Evolutionary conservation across 352 stramenopile species (phyloP), one percentile per base, ranked within the genome.

Genomic region (Pythium sukuiense): DNA sequence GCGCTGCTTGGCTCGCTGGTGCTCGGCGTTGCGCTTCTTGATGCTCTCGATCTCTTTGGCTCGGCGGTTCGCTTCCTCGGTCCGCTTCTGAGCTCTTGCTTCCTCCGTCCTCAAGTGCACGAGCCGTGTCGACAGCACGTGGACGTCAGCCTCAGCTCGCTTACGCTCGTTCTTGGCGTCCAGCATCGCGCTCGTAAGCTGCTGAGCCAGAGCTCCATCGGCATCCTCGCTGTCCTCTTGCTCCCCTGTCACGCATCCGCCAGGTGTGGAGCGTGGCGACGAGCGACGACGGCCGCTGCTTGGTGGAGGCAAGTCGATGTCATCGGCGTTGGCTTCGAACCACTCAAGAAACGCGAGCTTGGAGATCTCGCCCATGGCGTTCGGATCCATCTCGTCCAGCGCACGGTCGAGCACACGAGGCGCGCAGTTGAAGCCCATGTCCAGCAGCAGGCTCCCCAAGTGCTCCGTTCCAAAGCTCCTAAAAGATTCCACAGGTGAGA

Each of bases 341-440:
- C 83, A 91, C 55, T 91, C 80, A 41, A 91, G 76, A 35, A 91
- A 91, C 20, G 71, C 69, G 49, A 88, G 45, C 71, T 86, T 92
- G 29, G 77, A 60, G 53, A 92, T 88, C 59, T 89, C 83, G 11
- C 83, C 83, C 2, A 74, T 86, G 1, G 83, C 83, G 37, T 88
- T 76, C 5, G 83, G 77, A 49, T 92, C 83, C 76, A 90, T 87
- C 7, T 89, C 83, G 57, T 92, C 83, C 8, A 92, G 65, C 6
- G 77, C 83, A 24, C 67, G 72, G 37, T 90, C 76, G 26, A 92
- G 66, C 3, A 88, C 69, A 2, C 72, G 75, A 0, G 81, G 74
- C 1, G 78, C 60, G 0, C 80, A 73, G 33, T 83, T 88, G 61
- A 88, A 92, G 20, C 83, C 83, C 81, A 92, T 90, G 52, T 90